Conservation (phyloP, 331 rosid genomes). For the Spiraea crenata region DNA sequence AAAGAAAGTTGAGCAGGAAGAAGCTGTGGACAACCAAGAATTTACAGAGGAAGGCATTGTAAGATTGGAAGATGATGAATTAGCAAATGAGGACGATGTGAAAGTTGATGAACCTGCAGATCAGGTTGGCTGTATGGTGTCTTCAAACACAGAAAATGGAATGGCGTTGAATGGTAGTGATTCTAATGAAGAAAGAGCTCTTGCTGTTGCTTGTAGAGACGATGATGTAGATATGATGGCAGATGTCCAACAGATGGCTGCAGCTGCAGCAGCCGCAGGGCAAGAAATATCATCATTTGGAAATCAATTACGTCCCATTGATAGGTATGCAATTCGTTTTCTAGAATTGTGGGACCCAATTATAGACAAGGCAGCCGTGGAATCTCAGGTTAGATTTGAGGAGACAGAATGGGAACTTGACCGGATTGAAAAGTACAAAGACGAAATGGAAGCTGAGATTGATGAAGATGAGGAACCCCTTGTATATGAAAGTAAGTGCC, state of each 20-base stretch:
- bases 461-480: constrained; percentile 99
- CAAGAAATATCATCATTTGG: constrained; percentile 84
- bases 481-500: constrained; percentile 83
- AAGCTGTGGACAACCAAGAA: constrained; percentile 97
- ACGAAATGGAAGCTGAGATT: constrained; percentile 99
- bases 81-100: constrained; percentile 71
- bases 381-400: constrained; percentile 84
- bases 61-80: constrained; percentile 95
- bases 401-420: constrained; percentile 98
- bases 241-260: constrained; percentile 96
- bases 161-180: constrained; percentile 41
- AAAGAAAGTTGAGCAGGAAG: constrained; percentile 93
- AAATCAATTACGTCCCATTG: constrained; percentile 83
- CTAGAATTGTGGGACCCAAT: constrained; percentile 96
- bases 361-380: constrained; percentile 77
- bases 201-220: constrained; percentile 48
- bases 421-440: constrained; percentile 93
- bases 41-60: constrained; percentile 91
- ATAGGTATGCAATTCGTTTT: constrained; percentile 91
- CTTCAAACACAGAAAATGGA: constrained; percentile 54
- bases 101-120: constrained; percentile 75
- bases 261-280: constrained; percentile 89
- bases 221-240: constrained; percentile 92
- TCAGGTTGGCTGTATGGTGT: constrained; percentile 44
- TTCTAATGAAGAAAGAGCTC: constrained; percentile 59